These are phyloP conservation scores for Blumeria graminis DNA, from an alignment of 2,329 filamentous ascomycete species.

Conservation along the genomic window DNA sequence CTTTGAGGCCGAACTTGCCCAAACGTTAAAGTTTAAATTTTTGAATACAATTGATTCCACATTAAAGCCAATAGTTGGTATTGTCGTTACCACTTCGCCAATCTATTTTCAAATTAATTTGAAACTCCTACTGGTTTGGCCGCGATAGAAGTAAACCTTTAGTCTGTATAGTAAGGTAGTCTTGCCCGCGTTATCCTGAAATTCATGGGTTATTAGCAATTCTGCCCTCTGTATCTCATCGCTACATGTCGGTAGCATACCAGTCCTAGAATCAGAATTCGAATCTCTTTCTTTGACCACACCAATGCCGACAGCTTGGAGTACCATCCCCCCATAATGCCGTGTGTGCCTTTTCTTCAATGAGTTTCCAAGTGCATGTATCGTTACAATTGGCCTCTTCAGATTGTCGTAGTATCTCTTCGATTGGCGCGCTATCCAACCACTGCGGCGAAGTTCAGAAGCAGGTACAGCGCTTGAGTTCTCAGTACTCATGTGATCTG, in stretches of 20 bases:
- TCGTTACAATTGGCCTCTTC: constrained; percentile 1
- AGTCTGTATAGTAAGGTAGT: constrained; percentile 89
- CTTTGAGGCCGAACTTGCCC: constrained; percentile 32
- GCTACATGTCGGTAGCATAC: constrained; percentile 26
- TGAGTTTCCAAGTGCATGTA: background rate
- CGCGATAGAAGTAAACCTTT: constrained; percentile 35
- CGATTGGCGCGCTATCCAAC: too few species aligned
- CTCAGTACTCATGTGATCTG: too few species aligned
- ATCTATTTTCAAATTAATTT: constrained; percentile 32
- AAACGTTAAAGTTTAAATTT: constrained; percentile 96
- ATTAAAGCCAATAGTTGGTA: constrained; percentile 98
- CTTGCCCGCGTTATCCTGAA: constrained; percentile 90
- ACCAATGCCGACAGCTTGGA: constrained; percentile 50
- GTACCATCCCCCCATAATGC: constrained; percentile 37
- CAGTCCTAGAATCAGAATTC: constrained; percentile 82
- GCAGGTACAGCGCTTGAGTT: too few species aligned
- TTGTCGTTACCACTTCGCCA: constrained; percentile 94
- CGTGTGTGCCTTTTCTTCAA: constrained; percentile 7
- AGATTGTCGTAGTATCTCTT: background rate
- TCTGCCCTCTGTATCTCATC: background rate
- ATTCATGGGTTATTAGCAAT: background rate
- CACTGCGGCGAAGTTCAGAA: too few species aligned
- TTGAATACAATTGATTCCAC: constrained; percentile 97
- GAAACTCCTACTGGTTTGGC: background rate
- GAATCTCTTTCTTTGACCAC: constrained; percentile 91